Evolutionary conservation across 1,139 yeast species (phyloP), one percentile per base, ranked within the genome.

Genomic region (Yamadazyma spencermartinsiae): DNA sequence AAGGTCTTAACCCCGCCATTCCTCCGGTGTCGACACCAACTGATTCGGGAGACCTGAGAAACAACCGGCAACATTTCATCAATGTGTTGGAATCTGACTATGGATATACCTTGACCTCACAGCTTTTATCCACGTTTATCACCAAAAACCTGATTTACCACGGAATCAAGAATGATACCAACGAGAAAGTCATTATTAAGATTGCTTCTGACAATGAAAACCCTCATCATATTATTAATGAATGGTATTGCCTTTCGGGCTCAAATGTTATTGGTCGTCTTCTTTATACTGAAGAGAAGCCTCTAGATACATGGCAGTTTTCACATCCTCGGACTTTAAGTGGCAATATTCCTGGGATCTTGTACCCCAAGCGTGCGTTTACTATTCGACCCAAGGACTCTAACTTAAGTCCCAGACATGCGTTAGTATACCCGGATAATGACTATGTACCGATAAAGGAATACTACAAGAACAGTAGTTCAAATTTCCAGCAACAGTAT

Each of bases 191-290:
- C 8, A 39, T 63, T 4, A 37, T 65, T 17, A 55, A 65, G 23
- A 35, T 64, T 13, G 56, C 63, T 9, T 58, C 67, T 2, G 61
- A 61, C 32, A 38, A 52, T 32, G 31, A 43, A n/a, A 50, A 51
- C 13, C 43, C 58, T 10, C 53, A 61, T 2, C 51, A 65, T 17
- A 55, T 65, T 27, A 46, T 65, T 16, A 65, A 63, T 45, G 69
- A 64, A 45, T 65, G 72, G 72, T 61, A 60, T 44, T 34, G 62
- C 11, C 48, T 64, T 7, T 58, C 64, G 13, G 66, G 33, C 12
- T 11, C 13, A 4, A 30, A 30, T 19, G 33, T 18, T 11, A 11
- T n/a, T 19, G 10, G 8, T 8, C 10, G 23, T 11, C 16, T 4
- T 6, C 19, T 9, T 4, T 16, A 5, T 10, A n/a, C 31, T 24